Conservation (phyloP, 805 yeast genomes). For the Candida dendrica region DNA sequence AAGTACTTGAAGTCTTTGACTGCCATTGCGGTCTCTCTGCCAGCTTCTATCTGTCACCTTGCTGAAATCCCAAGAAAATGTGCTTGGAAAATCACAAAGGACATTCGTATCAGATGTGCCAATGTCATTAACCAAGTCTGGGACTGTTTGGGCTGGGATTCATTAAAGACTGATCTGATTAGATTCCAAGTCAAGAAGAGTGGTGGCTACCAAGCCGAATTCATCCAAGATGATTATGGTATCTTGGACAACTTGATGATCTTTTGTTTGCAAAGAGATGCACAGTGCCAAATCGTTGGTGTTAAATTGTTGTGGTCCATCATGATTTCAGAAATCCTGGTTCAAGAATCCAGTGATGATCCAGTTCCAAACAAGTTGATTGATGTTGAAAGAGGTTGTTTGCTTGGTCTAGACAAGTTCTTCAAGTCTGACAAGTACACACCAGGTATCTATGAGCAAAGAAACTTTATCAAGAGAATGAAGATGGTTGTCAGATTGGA, state of each 20-base stretch:
- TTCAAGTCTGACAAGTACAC: constrained; percentile 50
- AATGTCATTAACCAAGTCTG: constrained; percentile 53
- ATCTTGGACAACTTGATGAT: constrained; percentile 59
- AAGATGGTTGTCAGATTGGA: constrained; percentile 46
- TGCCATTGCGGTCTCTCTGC: constrained; percentile 55
- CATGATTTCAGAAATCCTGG: constrained; percentile 57
- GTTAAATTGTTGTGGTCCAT: constrained; percentile 65
- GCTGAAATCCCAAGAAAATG: constrained; percentile 70
- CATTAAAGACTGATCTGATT: constrained; percentile 41
- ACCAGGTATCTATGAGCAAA: constrained; percentile 50
- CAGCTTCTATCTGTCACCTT: constrained; percentile 62
- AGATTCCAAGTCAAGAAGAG: constrained; percentile 55
- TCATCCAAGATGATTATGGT: constrained; percentile 50
- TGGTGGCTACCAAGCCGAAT: constrained; percentile 67
- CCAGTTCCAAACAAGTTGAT: constrained; percentile 44
- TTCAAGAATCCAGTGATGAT: constrained; percentile 52
- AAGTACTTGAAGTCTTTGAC: constrained; percentile 52
- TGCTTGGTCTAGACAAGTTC: constrained; percentile 56
- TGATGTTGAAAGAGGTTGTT: constrained; percentile 57
- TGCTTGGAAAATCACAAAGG: constrained; percentile 54
- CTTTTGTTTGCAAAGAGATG: constrained; percentile 61
- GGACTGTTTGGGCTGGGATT: constrained; percentile 65
- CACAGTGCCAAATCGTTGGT: constrained; percentile 53
- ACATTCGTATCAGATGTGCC: constrained; percentile 55
- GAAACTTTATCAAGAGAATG: constrained; percentile 42